These are phyloP conservation scores for Beauveria sp. DNA, from an alignment of 2,329 filamentous ascomycete species.

Conservation along the genomic window DNA sequence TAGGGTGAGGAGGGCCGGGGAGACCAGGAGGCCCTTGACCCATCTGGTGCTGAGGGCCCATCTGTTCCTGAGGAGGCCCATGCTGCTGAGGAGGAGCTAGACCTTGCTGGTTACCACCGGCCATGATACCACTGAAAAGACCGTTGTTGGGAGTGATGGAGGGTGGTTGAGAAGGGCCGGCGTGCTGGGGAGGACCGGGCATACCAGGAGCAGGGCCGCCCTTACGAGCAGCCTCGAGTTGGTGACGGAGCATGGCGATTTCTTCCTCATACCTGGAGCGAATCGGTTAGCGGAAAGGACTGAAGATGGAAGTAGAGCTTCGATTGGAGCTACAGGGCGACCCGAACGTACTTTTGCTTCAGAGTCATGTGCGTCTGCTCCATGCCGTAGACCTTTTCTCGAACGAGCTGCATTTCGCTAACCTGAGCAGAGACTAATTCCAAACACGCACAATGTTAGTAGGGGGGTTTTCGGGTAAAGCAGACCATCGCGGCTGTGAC, in stretches of 20 bases:
- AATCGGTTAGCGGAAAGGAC: conserved; percentile 6
- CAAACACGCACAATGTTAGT: conserved; percentile 19
- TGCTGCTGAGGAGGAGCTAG: conserved; percentile 69
- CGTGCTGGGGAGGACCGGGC: conserved; percentile 64
- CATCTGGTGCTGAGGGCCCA: conserved; percentile 46
- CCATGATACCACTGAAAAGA: conserved; percentile 93
- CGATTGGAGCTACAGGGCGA: neutral
- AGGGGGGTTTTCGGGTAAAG: conserved; percentile 1
- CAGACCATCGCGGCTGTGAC: conserved; percentile 1
- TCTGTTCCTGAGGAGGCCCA: conserved; percentile 61
- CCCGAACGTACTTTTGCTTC: conserved; percentile 68
- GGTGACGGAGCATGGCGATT: conserved; percentile 74
- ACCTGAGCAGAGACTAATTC: conserved; percentile 76
- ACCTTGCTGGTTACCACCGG: conserved; percentile 75
- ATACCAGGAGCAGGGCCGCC: conserved; percentile 51
- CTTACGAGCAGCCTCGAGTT: conserved; percentile 70
- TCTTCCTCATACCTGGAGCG: conserved; percentile 80
- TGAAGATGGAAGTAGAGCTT: conserved; percentile 24
- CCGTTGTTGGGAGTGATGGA: conserved; percentile 88
- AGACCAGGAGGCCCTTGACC: conserved; percentile 68
- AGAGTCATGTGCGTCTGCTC: conserved; percentile 83
- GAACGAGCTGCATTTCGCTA: conserved; percentile 89
- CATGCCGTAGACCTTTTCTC: conserved; percentile 86
- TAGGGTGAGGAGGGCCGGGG: conserved; percentile 50
- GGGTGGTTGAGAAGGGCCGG: conserved; percentile 72